Percentiles rank a stretch among this genome's conserved stretches.
phyloP scores from a whole-genome alignment of 371 early-diverging fungal genomes.

The Apophysomyces elegans region DNA sequence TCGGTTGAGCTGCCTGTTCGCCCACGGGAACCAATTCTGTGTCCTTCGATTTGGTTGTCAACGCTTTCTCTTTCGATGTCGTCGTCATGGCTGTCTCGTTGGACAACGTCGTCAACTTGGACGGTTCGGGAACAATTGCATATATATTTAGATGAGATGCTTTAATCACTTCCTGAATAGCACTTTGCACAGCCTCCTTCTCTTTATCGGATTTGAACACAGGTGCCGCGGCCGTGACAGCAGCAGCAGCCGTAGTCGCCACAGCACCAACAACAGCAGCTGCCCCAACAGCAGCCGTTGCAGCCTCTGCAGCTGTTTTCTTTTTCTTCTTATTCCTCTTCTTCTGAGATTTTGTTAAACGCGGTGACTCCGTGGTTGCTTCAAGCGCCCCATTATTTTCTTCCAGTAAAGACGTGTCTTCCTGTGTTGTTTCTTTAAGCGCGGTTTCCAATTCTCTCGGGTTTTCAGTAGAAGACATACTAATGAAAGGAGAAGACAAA shows the following conservation, averaged over 20 bases:
- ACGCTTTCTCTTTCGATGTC: neutral
- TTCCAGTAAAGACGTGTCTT: neutral
- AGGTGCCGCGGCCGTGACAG: neutral
- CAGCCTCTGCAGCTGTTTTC: neutral
- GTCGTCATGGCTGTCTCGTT: neutral
- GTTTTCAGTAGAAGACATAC: slow-evolving; percentile 2
- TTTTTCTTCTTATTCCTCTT: slow-evolving; percentile 9
- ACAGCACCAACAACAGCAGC: too few relatives aligned
- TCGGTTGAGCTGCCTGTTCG: too few relatives aligned
- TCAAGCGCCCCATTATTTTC: neutral
- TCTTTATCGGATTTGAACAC: neutral
- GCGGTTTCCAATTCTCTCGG: neutral
- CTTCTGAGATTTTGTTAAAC: neutral
- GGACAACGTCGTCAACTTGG: too few relatives aligned
- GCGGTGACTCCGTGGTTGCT: too few relatives aligned
- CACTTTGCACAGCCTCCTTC: neutral
- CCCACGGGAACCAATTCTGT: too few relatives aligned
- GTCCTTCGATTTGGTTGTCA: neutral
- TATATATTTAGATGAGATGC: neutral
- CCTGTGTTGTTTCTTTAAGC: neutral
- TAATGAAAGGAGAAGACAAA: neutral
- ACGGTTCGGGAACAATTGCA: neutral
- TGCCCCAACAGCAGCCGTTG: neutral
- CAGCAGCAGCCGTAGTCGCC: neutral
- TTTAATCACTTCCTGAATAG: neutral